Percentiles rank a stretch among this genome's conserved stretches.
Conservation (phyloP, 1,139 yeast species). For the Kodamaea arcana region DNA sequence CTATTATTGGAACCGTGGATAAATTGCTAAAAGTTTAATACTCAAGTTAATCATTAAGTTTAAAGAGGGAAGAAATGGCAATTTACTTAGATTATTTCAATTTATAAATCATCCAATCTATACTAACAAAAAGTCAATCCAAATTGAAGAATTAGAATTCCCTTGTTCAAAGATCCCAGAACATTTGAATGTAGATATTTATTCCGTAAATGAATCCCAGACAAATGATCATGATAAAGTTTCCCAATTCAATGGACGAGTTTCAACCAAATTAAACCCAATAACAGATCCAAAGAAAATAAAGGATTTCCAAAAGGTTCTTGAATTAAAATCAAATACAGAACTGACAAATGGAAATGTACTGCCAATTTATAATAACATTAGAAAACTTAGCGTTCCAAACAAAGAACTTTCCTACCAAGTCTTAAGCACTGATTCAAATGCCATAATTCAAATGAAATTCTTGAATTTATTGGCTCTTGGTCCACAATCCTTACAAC, state of each 20-base stretch:
- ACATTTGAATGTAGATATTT: conserved; percentile 34
- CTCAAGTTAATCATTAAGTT: too few relatives aligned
- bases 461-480: conserved; percentile 34
- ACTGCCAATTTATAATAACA: not conserved
- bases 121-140: conserved; percentile 23
- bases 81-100: too few relatives aligned
- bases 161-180: conserved; percentile 37
- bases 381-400: not conserved
- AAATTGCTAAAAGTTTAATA: too few relatives aligned
- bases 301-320: conserved; percentile 16
- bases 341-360: not conserved
- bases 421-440: conserved; percentile 19
- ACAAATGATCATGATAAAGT: too few relatives aligned
- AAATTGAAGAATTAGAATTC: conserved; percentile 24
- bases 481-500: conserved; percentile 31
- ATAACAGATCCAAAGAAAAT: conserved; percentile 29
- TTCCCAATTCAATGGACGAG: conserved; percentile 28
- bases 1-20: too few relatives aligned
- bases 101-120: not conserved
- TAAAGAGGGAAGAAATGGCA: too few relatives aligned
- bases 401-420: conserved; percentile 15
- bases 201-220: conserved; percentile 16
- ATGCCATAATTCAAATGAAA: conserved; percentile 18
- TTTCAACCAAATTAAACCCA: conserved; percentile 30
- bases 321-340: conserved; percentile 6